Conservation (phyloP, 2,329 filamentous ascomycete genomes). For the Kalmusia sp. region DNA sequence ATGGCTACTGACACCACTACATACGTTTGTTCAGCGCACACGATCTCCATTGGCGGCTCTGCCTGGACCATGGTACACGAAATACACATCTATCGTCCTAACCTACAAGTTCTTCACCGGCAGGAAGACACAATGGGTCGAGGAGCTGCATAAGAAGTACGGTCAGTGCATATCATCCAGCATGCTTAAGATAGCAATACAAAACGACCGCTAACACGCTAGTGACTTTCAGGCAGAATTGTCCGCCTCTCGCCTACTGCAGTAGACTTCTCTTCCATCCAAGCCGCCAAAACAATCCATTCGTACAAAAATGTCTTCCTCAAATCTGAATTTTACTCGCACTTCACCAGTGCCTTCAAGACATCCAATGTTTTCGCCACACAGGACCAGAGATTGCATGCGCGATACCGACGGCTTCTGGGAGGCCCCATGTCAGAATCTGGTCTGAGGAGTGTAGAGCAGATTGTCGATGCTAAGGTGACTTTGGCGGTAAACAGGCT, state of each 20-base stretch:
- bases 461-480: constrained; percentile 46
- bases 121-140: constrained; percentile 12
- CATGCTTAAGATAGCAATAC: background rate
- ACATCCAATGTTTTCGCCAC: constrained; percentile 9
- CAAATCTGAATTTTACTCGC: constrained; percentile 10
- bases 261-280: constrained; percentile 14
- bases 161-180: constrained; percentile 5
- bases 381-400: constrained; percentile 3
- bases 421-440: constrained; percentile 11
- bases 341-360: background rate
- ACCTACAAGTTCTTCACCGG: constrained; percentile 13
- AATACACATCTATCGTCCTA: constrained; percentile 10
- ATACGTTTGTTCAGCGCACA: constrained; percentile 5
- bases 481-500: constrained; percentile 54
- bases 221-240: background rate
- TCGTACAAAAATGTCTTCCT: constrained; percentile 6
- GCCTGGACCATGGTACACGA: constrained; percentile 19
- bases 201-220: too few species aligned
- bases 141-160: constrained; percentile 17
- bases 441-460: constrained; percentile 25
- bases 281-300: constrained; percentile 17
- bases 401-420: constrained; percentile 12
- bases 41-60: constrained; percentile 9
- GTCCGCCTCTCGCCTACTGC: constrained; percentile 18
- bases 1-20: too few species aligned